These are phyloP conservation scores for grape (Vitis vinifera) DNA, from an alignment of 164 flowering plant species.

Conservation along the genomic window DNA sequence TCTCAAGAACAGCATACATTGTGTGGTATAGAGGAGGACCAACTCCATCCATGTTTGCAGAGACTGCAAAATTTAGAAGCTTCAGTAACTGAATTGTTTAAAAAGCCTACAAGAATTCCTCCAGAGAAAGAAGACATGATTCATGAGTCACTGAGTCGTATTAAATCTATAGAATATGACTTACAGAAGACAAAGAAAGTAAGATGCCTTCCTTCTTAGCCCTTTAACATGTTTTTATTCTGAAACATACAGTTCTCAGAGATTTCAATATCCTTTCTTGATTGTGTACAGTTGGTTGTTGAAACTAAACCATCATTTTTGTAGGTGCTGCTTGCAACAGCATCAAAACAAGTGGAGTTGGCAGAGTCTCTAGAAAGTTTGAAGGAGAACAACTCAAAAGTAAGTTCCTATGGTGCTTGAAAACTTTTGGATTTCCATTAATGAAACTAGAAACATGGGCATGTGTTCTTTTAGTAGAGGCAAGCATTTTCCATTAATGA, in stretches of 20 bases:
- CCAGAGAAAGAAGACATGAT: conserved; percentile 81
- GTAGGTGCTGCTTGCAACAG: conserved; percentile 71
- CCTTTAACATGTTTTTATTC: neutral
- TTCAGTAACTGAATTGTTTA: conserved; percentile 54
- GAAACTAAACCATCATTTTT: conserved; percentile 2
- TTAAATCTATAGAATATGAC: conserved; percentile 79
- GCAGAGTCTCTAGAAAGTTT: conserved; percentile 71
- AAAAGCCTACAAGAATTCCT: conserved; percentile 73
- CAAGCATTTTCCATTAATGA: no score
- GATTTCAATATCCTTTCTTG: neutral
- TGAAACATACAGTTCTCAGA: neutral
- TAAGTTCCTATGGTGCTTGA: conserved; percentile 29
- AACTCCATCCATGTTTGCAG: conserved; percentile 55
- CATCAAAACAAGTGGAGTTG: conserved; percentile 83
- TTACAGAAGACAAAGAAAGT: conserved; percentile 83
- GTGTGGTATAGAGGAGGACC: conserved; percentile 23
- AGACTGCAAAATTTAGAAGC: conserved; percentile 73
- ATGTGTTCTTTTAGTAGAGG: no score
- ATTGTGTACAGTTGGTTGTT: neutral
- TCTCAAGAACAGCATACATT: conserved; percentile 22
- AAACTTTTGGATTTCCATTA: neutral
- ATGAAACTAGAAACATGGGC: neutral
- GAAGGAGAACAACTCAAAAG: conserved; percentile 43
- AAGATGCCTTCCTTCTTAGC: conserved; percentile 16
- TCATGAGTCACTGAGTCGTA: conserved; percentile 78